phyloP scores from a whole-genome alignment of 768 basidiomycete genomes.

The Termitomyces sp. region DNA sequence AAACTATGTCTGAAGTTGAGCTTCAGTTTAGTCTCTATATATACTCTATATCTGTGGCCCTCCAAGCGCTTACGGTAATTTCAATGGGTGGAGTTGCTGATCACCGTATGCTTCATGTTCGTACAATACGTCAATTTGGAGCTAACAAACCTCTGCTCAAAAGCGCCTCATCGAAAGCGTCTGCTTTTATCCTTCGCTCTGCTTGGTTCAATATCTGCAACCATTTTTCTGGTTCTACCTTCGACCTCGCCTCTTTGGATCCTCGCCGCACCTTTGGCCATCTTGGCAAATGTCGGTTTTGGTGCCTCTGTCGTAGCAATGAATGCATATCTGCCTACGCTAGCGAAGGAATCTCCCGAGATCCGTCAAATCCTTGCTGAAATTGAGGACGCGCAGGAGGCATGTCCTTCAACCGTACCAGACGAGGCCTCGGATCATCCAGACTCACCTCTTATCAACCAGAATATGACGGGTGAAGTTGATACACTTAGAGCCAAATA shows the following conservation, averaged over 20 bases:
- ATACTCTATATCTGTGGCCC: slow-evolving; percentile 80
- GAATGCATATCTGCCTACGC: slow-evolving; percentile 80
- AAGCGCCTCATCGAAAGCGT: slow-evolving; percentile 66
- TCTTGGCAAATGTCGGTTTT: slow-evolving; percentile 80
- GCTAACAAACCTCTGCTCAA: slow-evolving; percentile 2
- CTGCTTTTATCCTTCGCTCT: slow-evolving; percentile 73
- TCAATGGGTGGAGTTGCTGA: slow-evolving; percentile 92
- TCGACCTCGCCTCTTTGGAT: slow-evolving; percentile 69
- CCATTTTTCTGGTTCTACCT: slow-evolving; percentile 67
- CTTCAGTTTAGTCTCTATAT: slow-evolving; percentile 61
- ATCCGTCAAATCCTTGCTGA: slow-evolving; percentile 37
- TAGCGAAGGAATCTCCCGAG: slow-evolving; percentile 63
- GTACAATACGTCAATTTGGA: too few species aligned
- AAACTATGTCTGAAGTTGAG: not conserved
- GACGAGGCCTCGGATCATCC: slow-evolving; percentile 20
- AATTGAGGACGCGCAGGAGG: slow-evolving; percentile 18
- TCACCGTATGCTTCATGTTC: slow-evolving; percentile 51
- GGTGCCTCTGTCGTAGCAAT: slow-evolving; percentile 84
- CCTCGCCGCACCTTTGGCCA: slow-evolving; percentile 61
- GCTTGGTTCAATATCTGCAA: slow-evolving; percentile 62
- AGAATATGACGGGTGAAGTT: slow-evolving; percentile 10
- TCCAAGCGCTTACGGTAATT: slow-evolving; percentile 92
- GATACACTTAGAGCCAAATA: slow-evolving; percentile 34
- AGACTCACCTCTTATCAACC: slow-evolving; percentile 34
- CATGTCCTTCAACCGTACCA: slow-evolving; percentile 7